phyloP scores from a whole-genome alignment of 1,139 yeast species.

The Pichiaceae sp. region DNA sequence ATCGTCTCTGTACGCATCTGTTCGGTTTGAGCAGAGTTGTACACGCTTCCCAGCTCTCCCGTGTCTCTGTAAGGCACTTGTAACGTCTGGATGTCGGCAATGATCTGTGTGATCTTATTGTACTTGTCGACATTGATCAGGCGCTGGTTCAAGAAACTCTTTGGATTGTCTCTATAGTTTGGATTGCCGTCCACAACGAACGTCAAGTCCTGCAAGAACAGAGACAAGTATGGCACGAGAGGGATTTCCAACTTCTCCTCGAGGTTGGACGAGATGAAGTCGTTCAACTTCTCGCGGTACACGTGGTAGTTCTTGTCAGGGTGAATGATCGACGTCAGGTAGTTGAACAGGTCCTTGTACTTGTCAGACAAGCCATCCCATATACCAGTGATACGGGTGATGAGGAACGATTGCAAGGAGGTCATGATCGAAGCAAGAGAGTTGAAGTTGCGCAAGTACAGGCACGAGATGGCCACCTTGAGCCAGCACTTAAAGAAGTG shows the following conservation, averaged over 20 bases:
- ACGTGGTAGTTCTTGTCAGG: constrained; percentile 79
- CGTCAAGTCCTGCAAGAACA: constrained; percentile 80
- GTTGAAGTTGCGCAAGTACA: constrained; percentile 74
- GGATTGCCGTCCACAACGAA: constrained; percentile 86
- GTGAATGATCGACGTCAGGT: constrained; percentile 62
- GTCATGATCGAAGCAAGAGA: constrained; percentile 85
- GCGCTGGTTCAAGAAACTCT: constrained; percentile 43
- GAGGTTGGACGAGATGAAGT: constrained; percentile 37
- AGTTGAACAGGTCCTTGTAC: constrained; percentile 56
- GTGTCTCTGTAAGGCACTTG: constrained; percentile 51
- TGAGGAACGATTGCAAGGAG: constrained; percentile 72
- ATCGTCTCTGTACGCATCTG: constrained; percentile 22
- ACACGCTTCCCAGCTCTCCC: constrained; percentile 19
- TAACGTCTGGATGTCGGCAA: constrained; percentile 71
- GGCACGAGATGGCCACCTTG: constrained; percentile 74
- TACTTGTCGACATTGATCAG: constrained; percentile 80
- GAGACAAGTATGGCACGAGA: constrained; percentile 77
- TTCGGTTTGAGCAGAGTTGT: constrained; percentile 18
- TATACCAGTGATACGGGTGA: constrained; percentile 56
- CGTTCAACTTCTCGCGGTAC: constrained; percentile 62
- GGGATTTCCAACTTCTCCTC: constrained; percentile 52
- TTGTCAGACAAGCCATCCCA: constrained; percentile 66
- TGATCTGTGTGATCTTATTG: constrained; percentile 60
- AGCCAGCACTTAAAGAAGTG: constrained; percentile 73
- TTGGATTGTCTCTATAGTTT: constrained; percentile 50